Conservation (phyloP, 805 yeast genomes). For the Pichia phayaonensis region DNA sequence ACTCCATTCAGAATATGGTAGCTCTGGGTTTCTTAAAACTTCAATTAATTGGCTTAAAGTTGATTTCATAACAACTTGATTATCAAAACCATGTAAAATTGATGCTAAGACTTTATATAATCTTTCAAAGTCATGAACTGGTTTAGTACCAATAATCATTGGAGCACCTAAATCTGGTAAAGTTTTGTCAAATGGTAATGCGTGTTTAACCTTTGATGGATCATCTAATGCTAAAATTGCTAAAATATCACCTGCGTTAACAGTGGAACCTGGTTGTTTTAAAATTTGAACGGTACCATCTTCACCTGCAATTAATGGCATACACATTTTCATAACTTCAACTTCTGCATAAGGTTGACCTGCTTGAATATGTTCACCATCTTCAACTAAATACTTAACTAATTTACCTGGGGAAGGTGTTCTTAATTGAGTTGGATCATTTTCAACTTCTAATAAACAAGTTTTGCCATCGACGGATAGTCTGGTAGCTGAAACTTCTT, state of each 20-base stretch:
- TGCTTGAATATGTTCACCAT: conserved; percentile 84
- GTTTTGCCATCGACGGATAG: conserved; percentile 93
- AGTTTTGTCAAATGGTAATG: conserved; percentile 90
- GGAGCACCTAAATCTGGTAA: conserved; percentile 87
- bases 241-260: conserved; percentile 92
- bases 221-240: conserved; percentile 94
- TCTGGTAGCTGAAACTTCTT: conserved; percentile 93
- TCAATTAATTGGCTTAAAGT: conserved; percentile 68
- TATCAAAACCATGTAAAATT: conserved; percentile 86
- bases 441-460: conserved; percentile 87
- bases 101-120: conserved; percentile 57
- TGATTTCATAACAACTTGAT: conserved; percentile 86
- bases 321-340: conserved; percentile 99
- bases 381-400: conserved; percentile 86
- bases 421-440: conserved; percentile 96
- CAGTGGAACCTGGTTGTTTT: conserved; percentile 98
- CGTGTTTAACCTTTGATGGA: conserved; percentile 95
- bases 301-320: conserved; percentile 93
- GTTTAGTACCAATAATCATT: conserved; percentile 71
- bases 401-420: conserved; percentile 99
- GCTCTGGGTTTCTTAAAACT: conserved; percentile 66
- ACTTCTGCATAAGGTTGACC: conserved; percentile 98
- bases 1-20: conserved; percentile 93
- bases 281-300: conserved; percentile 87
- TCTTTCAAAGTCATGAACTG: conserved; percentile 63